Percentiles rank a stretch among this genome's conserved stretches.
phyloP scores from a whole-genome alignment of 164 flowering plant species.

The Macadamia integrifolia region DNA sequence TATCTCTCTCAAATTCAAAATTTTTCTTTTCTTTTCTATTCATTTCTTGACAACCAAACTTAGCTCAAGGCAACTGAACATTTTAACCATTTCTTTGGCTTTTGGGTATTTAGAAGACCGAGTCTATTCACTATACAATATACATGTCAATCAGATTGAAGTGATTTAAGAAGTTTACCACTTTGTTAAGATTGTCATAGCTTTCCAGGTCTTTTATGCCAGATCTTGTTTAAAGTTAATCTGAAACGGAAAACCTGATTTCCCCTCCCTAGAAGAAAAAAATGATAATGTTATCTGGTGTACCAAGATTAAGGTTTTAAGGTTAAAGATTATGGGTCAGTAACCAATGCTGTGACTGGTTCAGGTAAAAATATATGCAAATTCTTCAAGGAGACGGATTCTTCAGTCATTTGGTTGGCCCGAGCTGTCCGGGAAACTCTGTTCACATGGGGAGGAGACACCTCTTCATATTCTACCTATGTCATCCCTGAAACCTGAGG shows the following conservation, averaged over 20 bases:
- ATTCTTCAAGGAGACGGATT: conserved; percentile 56
- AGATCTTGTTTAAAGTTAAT: too few species aligned
- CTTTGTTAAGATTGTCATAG: too few species aligned
- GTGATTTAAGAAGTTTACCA: too few species aligned
- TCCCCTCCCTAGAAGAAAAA: neutral
- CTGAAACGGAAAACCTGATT: neutral
- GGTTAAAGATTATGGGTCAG: neutral
- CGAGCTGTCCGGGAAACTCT: conserved; percentile 43
- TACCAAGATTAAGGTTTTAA: neutral
- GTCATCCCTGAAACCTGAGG: conserved; percentile 51
- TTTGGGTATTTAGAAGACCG: too few species aligned
- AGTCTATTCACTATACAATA: too few species aligned
- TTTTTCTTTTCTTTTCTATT: too few species aligned
- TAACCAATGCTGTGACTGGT: conserved; percentile 5
- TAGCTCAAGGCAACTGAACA: too few species aligned
- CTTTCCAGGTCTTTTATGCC: too few species aligned
- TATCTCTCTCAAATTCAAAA: too few species aligned
- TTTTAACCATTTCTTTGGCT: too few species aligned
- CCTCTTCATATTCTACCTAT: conserved; percentile 70
- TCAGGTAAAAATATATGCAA: conserved; percentile 53
- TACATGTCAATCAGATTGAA: too few species aligned
- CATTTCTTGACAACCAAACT: too few species aligned
- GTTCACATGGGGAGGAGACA: conserved; percentile 43
- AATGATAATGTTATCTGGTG: neutral
- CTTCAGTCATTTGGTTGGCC: conserved; percentile 58